phyloP scores from a whole-genome alignment of 768 basidiomycete species.

The Austroboletus eburneus region DNA sequence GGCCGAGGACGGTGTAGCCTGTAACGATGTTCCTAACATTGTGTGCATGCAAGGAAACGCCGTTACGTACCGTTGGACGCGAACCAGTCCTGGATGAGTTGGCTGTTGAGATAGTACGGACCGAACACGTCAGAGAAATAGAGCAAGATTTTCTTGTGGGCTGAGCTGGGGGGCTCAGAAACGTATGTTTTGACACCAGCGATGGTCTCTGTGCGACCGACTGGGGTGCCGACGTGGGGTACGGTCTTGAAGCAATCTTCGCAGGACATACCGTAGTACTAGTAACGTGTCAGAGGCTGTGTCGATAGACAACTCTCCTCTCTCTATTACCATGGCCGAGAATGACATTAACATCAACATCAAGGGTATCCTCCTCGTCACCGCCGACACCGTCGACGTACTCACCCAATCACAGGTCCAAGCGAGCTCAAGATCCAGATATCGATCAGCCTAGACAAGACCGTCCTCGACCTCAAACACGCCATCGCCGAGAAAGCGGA shows the following conservation, averaged over 20 bases:
- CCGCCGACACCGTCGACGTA: no score
- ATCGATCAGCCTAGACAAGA: slow-evolving; percentile 74
- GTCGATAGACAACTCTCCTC: slow-evolving; percentile 1
- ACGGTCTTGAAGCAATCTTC: slow-evolving; percentile 53
- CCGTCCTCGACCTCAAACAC: slow-evolving; percentile 86
- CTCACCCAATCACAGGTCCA: slow-evolving; percentile 48
- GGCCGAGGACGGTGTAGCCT: slow-evolving; percentile 58
- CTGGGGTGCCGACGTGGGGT: slow-evolving; percentile 47
- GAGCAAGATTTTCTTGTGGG: slow-evolving; percentile 43
- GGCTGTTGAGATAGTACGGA: slow-evolving; percentile 53
- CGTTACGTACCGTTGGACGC: slow-evolving; percentile 48
- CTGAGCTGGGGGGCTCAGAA: slow-evolving; percentile 37
- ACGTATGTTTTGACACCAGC: slow-evolving; percentile 50
- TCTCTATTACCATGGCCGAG: slow-evolving; percentile 46
- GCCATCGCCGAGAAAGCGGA: slow-evolving; percentile 83
- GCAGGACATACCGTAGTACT: slow-evolving; percentile 31
- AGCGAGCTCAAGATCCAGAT: slow-evolving; percentile 92
- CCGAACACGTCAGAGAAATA: slow-evolving; percentile 60
- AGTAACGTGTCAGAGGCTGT: slow-evolving; percentile 20
- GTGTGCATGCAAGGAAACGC: not conserved
- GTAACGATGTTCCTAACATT: not conserved
- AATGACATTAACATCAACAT: slow-evolving; percentile 63
- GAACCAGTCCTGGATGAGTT: slow-evolving; percentile 62
- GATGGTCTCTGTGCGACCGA: slow-evolving; percentile 32
- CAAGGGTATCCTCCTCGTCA: slow-evolving; percentile 47